phyloP scores from a whole-genome alignment of 371 early-diverging fungal species.

The Mucor piriformis region DNA sequence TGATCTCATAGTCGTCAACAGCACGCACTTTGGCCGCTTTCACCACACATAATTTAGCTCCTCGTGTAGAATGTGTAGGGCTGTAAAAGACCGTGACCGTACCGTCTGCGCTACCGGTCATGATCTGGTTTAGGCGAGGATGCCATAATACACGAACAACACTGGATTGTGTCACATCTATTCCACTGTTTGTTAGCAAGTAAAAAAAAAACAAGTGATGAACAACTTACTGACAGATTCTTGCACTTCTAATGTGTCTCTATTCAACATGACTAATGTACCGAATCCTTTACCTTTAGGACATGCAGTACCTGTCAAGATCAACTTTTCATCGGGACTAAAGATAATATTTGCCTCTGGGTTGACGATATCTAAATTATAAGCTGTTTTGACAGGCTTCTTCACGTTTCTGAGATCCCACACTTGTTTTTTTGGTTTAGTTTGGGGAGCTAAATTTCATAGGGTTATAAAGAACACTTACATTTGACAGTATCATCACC shows the following conservation, averaged over 20 bases:
- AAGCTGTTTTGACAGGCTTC: slow-evolving; percentile 63
- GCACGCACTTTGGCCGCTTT: slow-evolving; percentile 69
- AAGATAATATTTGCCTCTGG: slow-evolving; percentile 87
- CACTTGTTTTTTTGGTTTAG: slow-evolving; percentile 42
- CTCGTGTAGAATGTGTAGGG: slow-evolving; percentile 69
- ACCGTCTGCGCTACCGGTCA: slow-evolving; percentile 81
- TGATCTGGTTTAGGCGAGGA: slow-evolving; percentile 84
- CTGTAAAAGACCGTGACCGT: slow-evolving; percentile 79
- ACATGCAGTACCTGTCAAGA: slow-evolving; percentile 71
- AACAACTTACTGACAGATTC: slow-evolving; percentile 55
- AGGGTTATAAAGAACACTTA: slow-evolving; percentile 31
- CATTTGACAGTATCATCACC: slow-evolving; percentile 88
- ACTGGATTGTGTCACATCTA: slow-evolving; percentile 62
- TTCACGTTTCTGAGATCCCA: slow-evolving; percentile 88
- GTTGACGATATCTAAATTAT: slow-evolving; percentile 67
- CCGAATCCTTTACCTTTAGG: slow-evolving; percentile 75
- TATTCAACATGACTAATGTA: slow-evolving; percentile 70
- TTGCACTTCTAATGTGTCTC: slow-evolving; percentile 65
- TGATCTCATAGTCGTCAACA: slow-evolving; percentile 69
- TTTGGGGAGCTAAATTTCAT: too few relatives aligned
- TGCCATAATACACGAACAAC: slow-evolving; percentile 88
- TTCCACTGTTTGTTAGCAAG: too few relatives aligned
- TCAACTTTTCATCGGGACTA: slow-evolving; percentile 80
- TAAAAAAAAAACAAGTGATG: too few relatives aligned
- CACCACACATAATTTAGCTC: slow-evolving; percentile 73